Percentiles rank a stretch among this genome's conserved stretches.
These are phyloP conservation scores for Lentinula boryana DNA, from an alignment of 768 basidiomycete species.

Conservation along the genomic window DNA sequence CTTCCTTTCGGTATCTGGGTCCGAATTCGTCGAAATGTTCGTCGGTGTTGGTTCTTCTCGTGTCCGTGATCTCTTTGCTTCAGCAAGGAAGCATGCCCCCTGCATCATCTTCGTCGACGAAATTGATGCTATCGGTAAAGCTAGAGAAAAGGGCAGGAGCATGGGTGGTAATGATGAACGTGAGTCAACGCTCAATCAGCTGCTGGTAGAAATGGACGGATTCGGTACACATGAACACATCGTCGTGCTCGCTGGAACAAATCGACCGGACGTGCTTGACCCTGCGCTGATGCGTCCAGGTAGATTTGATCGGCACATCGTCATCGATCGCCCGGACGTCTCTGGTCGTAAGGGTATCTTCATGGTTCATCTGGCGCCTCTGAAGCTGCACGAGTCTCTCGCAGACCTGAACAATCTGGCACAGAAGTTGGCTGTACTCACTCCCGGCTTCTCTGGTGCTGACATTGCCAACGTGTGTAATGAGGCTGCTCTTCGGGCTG, in stretches of 20 bases:
- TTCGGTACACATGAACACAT: conserved; percentile 97
- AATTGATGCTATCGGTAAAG: conserved; percentile 98
- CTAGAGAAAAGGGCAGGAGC: conserved; percentile 74
- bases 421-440: conserved; percentile 92
- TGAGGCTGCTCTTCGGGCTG: conserved; percentile 93
- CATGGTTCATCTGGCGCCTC: conserved; percentile 82
- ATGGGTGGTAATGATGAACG: conserved; percentile 92
- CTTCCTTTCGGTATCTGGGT: conserved; percentile 97
- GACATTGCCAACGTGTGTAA: conserved; percentile 99
- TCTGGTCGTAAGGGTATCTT: conserved; percentile 92
- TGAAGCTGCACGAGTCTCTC: conserved; percentile 58
- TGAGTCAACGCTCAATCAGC: conserved; percentile 94
- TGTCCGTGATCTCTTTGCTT: conserved; percentile 95
- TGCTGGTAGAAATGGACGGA: conserved; percentile 99
- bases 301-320: conserved; percentile 94
- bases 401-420: conserved; percentile 55
- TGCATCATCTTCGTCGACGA: conserved; percentile 99
- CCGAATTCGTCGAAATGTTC: conserved; percentile 99
- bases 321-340: conserved; percentile 93
- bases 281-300: conserved; percentile 94
- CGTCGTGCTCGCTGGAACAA: conserved; percentile 94
- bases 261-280: conserved; percentile 95
- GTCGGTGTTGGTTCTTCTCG: conserved; percentile 98
- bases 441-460: conserved; percentile 97
- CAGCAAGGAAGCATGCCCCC: conserved; percentile 95